Conservation (phyloP, 2,329 filamentous ascomycete genomes). For the Gnomoniopsis sp. region DNA sequence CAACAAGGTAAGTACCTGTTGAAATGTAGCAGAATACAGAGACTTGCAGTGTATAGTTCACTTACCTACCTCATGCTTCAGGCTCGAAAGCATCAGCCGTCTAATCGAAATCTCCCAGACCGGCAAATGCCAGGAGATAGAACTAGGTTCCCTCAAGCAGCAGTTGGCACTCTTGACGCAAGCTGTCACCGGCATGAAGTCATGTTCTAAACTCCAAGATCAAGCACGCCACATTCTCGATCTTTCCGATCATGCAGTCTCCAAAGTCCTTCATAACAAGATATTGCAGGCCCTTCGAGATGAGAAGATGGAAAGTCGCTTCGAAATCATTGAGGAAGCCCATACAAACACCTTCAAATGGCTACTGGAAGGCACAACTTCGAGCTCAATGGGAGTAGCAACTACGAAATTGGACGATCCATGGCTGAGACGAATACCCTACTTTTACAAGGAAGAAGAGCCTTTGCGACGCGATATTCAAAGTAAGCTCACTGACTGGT, state of each 20-base stretch:
- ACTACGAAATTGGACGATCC: background rate
- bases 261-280: background rate
- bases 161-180: background rate
- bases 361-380: background rate
- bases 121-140: background rate
- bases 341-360: conserved; percentile 3
- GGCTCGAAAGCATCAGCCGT: background rate
- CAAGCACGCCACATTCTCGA: background rate
- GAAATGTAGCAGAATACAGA: too few species aligned
- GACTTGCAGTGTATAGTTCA: background rate
- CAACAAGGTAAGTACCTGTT: background rate
- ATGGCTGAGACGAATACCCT: background rate
- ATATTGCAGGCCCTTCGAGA: background rate
- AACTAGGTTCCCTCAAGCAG: background rate
- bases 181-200: background rate
- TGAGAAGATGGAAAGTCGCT: background rate
- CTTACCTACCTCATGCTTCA: background rate
- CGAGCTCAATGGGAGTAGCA: background rate
- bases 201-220: background rate
- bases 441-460: background rate
- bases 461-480: background rate
- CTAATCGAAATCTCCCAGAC: background rate
- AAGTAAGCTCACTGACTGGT: conserved; percentile 16
- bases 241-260: background rate
- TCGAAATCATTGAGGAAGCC: background rate